A percentile compares a stretch with the other conserved stretches of the same genome.
phyloP scores from a whole-genome alignment of 1,284 basidiomycete species.

The Tilletia horrida region DNA sequence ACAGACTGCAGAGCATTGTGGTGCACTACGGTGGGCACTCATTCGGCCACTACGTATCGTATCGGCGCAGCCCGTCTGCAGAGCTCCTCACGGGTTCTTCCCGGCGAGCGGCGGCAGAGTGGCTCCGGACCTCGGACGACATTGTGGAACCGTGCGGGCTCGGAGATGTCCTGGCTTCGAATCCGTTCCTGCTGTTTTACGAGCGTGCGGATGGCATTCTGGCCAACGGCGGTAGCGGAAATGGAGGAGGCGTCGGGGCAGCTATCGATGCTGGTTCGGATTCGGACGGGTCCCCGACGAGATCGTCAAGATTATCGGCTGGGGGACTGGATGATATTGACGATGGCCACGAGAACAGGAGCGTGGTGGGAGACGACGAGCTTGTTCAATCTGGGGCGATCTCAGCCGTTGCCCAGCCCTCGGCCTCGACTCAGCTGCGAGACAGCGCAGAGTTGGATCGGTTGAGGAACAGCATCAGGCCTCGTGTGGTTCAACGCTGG shows the following conservation, averaged over 20 bases:
- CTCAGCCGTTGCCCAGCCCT: not conserved
- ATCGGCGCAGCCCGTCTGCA: constrained; percentile 29
- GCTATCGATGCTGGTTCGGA: not conserved
- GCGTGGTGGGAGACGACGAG: not conserved
- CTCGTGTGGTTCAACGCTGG: constrained; percentile 14
- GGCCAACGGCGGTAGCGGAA: not conserved
- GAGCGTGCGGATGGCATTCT: constrained; percentile 22
- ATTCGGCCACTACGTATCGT: constrained; percentile 52
- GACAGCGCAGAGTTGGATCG: not conserved
- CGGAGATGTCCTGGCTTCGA: constrained; percentile 44
- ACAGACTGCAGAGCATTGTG: constrained; percentile 41
- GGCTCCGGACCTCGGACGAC: constrained; percentile 51
- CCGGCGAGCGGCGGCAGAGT: constrained; percentile 23
- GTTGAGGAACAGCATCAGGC: not conserved
- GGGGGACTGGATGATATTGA: constrained; percentile 3
- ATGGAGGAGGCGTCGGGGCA: not conserved
- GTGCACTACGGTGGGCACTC: constrained; percentile 52
- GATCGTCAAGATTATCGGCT: too few relatives aligned
- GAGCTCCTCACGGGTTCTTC: constrained; percentile 1
- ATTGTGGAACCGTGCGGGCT: constrained; percentile 33
- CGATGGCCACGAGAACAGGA: not conserved
- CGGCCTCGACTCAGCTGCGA: not conserved
- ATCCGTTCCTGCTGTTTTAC: constrained; percentile 53
- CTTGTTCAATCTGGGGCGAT: not conserved
- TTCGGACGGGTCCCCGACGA: too few relatives aligned